A percentile compares a stretch with the other conserved stretches of the same genome.
These are phyloP conservation scores for Ascochyta koolunga DNA, from an alignment of 2,329 filamentous ascomycete genomes.

Conservation along the genomic window DNA sequence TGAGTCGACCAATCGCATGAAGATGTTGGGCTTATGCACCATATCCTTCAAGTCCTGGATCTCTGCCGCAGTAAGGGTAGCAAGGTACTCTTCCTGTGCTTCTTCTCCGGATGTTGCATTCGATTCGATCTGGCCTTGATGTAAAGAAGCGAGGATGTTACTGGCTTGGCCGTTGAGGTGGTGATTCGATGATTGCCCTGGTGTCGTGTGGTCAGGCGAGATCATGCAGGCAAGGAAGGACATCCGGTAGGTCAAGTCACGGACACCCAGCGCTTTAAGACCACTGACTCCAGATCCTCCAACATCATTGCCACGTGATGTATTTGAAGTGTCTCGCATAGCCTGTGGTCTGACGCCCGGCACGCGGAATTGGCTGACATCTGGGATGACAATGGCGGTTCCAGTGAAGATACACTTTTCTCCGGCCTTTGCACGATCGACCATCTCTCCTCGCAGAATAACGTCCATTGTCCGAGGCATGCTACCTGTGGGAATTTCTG, in stretches of 20 bases:
- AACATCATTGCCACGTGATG: constrained; percentile 74
- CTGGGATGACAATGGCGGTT: constrained; percentile 92
- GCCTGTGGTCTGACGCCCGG: constrained; percentile 85
- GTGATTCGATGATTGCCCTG: constrained; percentile 74
- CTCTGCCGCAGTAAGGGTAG: constrained; percentile 82
- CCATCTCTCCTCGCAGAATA: constrained; percentile 94
- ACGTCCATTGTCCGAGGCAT: constrained; percentile 99
- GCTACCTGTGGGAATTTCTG: constrained; percentile 96
- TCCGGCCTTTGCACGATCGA: constrained; percentile 94
- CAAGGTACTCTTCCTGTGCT: constrained; percentile 84
- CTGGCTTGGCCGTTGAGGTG: constrained; percentile 73
- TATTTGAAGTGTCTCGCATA: constrained; percentile 79
- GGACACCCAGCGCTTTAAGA: constrained; percentile 89
- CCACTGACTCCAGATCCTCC: constrained; percentile 86
- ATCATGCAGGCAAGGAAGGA: constrained; percentile 99
- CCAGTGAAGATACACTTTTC: constrained; percentile 99
- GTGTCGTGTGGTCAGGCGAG: constrained; percentile 81
- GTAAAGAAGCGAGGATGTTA: constrained; percentile 85
- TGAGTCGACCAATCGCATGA: constrained; percentile 88
- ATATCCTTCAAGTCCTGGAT: constrained; percentile 90
- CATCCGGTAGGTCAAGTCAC: constrained; percentile 91
- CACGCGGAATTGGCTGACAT: constrained; percentile 91
- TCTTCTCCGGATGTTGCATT: constrained; percentile 72
- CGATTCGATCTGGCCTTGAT: constrained; percentile 72
- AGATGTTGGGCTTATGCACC: constrained; percentile 96